Evolutionary conservation across 495 filamentous ascomycete species (phyloP), one percentile per base, ranked within the genome.

Genomic region (Xylaria cubensis): DNA sequence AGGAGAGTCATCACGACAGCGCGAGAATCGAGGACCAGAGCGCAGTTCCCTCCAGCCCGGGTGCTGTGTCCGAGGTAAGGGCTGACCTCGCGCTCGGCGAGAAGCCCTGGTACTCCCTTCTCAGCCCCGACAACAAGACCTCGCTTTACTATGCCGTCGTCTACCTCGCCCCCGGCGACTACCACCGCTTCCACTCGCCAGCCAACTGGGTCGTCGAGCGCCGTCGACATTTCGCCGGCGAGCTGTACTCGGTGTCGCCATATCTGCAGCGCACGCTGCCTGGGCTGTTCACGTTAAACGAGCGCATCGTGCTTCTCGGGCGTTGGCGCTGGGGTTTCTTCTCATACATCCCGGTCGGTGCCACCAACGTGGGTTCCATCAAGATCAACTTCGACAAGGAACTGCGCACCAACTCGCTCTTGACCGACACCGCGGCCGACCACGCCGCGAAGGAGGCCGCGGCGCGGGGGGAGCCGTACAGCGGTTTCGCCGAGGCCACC

Each of bases 241-340:
- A 99, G 81, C 86, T 99, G 21, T 99, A 93, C 83, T 93, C 90
- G 62, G 96, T 99, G 21, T 97, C 93, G 3, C 96, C 96, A 0
- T 99, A 97, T 79, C 86, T 99, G 17, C 94, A 97, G 79, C 90
- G 91, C 55, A 95, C 93, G 9, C 87, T 99, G 0, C 95, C 97
- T 0, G 94, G 94, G 9, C 87, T 99, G 12, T 99, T 99, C 83
- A 97, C 94, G 3, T 85, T 99, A 7, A 99, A 99, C 80, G 96
- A 99, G 82, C 90, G 96, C 34, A 95, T 99, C 19, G 97, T 96
- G 3, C 86, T 99, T 3, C 85, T 99, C 1, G 96, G 96, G 19
- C 89, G 94, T 41, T 99, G 96, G 96, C 91, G 94, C 9, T 96
- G 93, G 89, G 96, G 96, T 15, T 98, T 99, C 88, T 98, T 98